Evolutionary conservation across 208 protist species (phyloP).

Genomic region (Acanthamoeba triangularis): DNA sequence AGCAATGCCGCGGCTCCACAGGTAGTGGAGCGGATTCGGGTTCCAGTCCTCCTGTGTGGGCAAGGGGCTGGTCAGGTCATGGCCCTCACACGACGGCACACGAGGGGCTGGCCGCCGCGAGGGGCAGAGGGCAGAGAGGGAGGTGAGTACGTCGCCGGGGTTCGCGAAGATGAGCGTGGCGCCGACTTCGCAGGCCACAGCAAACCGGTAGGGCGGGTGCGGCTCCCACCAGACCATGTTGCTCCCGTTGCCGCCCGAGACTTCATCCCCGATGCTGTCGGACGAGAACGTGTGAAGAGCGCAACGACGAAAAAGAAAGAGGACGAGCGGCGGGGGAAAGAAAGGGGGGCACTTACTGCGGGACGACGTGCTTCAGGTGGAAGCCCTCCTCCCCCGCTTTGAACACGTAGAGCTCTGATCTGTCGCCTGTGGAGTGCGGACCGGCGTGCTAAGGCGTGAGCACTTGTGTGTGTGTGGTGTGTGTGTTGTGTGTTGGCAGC

Average conservation of each 20-base stretch:
- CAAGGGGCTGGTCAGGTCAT: not conserved
- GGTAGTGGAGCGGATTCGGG: not conserved
- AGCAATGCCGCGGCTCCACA: not conserved
- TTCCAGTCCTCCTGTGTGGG: not conserved
- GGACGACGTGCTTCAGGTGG: not conserved
- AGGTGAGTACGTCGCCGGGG: not conserved
- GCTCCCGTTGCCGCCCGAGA: not conserved
- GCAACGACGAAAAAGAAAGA: not conserved
- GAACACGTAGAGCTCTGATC: not conserved
- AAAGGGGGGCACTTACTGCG: not conserved
- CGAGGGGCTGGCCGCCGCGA: not conserved
- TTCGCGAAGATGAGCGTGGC: not conserved
- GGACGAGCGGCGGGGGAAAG: too few relatives aligned
- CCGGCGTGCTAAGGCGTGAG: not conserved
- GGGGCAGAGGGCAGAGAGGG: not conserved
- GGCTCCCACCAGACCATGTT: slow-evolving; percentile 23
- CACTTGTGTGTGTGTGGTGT: too few relatives aligned
- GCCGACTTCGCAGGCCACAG: not conserved
- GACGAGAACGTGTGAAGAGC: too few relatives aligned
- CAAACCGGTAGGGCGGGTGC: not conserved
- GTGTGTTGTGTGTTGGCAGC: not conserved
- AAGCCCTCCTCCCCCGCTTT: not conserved
- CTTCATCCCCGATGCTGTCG: not conserved
- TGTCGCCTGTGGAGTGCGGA: not conserved
- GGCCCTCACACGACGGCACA: not conserved